These are phyloP conservation scores for Rhodotorula sp. DNA, from an alignment of 1,284 basidiomycete species.

Conservation along the genomic window DNA sequence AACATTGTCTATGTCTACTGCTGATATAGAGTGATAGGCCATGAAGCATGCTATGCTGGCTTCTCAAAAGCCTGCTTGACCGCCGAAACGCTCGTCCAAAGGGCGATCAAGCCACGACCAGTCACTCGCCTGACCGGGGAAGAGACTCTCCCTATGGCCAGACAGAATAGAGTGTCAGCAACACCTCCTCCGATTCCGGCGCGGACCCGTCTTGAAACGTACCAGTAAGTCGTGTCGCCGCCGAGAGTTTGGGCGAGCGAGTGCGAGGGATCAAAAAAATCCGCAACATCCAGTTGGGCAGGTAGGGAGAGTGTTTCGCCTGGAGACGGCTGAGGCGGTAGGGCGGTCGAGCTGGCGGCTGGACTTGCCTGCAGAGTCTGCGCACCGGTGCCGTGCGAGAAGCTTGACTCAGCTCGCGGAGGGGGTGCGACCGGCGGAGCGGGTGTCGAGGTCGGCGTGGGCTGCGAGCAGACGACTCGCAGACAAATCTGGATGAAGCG, in stretches of 20 bases:
- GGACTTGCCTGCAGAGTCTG: not conserved
- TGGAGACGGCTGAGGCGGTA: not conserved
- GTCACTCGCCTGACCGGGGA: constrained; percentile 9
- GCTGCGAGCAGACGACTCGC: constrained; percentile 6
- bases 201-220: not conserved
- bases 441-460: not conserved
- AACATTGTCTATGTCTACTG: no score
- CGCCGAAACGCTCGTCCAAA: not conserved
- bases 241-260: constrained; percentile 1
- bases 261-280: not conserved
- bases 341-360: not conserved
- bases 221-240: constrained; percentile 8
- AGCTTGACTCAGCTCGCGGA: not conserved
- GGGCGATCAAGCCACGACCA: constrained; percentile 10
- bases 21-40: no score
- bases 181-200: no score
- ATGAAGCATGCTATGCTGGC: no score
- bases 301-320: not conserved
- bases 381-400: not conserved
- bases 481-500: constrained; percentile 29
- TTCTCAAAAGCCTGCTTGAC: not conserved
- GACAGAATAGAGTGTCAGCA: not conserved
- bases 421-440: not conserved
- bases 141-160: constrained; percentile 9
- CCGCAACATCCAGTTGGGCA: not conserved